Conservation (phyloP, 495 filamentous ascomycete species). For the Penicillium fimorum region DNA sequence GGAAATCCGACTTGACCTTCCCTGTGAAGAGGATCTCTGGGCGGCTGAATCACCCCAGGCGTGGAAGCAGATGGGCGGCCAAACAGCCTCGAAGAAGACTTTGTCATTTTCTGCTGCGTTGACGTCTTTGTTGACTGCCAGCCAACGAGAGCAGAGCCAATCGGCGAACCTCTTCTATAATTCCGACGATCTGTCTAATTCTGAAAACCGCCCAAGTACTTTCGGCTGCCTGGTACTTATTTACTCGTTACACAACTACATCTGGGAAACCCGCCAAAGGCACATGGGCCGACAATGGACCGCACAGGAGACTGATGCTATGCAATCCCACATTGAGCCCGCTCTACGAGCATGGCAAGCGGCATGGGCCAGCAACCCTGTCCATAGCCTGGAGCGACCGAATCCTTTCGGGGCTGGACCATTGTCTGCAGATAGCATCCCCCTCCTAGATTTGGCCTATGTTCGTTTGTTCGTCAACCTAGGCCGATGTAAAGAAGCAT, state of each 20-base stretch:
- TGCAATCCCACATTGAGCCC: slow-evolving; percentile 96
- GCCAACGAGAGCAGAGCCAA: slow-evolving; percentile 62
- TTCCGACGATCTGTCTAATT: slow-evolving; percentile 51
- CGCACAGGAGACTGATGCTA: slow-evolving; percentile 84
- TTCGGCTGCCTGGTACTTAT: slow-evolving; percentile 94
- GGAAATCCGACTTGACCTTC: slow-evolving; percentile 85
- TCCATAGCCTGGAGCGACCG: slow-evolving; percentile 84
- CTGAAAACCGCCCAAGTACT: slow-evolving; percentile 80
- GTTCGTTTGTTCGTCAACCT: slow-evolving; percentile 92
- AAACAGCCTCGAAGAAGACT: slow-evolving; percentile 59
- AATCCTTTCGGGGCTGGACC: slow-evolving; percentile 88
- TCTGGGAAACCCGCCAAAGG: slow-evolving; percentile 93
- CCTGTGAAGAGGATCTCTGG: slow-evolving; percentile 93
- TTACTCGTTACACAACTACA: slow-evolving; percentile 95
- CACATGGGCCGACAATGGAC: slow-evolving; percentile 92
- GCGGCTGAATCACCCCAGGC: slow-evolving; percentile 73
- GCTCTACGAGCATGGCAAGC: slow-evolving; percentile 93
- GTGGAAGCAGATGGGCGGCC: slow-evolving; percentile 77
- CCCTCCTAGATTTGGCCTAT: slow-evolving; percentile 91
- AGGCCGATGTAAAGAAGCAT: slow-evolving; percentile 85
- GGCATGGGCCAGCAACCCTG: slow-evolving; percentile 84
- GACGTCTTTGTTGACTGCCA: slow-evolving; percentile 74
- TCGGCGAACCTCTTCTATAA: slow-evolving; percentile 47
- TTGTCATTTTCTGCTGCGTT: slow-evolving; percentile 74
- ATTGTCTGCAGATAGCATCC: slow-evolving; percentile 90